Evolutionary conservation across 305 asterid genomes (phyloP).

Genomic region (Fraxinus dipetala): DNA sequence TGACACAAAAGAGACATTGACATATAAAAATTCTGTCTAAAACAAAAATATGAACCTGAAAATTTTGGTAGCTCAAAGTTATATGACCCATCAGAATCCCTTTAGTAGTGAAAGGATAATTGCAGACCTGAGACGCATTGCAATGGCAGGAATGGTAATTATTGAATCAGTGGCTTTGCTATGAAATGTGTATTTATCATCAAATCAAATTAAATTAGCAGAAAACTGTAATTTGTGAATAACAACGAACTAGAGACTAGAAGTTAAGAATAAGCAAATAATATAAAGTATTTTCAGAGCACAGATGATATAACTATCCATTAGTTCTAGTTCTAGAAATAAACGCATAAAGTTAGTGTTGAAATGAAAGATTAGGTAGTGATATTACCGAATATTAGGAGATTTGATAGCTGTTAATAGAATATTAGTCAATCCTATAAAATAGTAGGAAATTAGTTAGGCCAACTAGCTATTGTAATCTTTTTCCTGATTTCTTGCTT

Average conservation of each 20-base stretch:
- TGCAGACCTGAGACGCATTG: slow-evolving; percentile 61
- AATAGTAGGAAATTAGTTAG: no score
- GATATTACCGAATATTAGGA: no score
- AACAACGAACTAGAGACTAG: not conserved
- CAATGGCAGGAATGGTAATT: slow-evolving; percentile 17
- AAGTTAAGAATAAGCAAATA: slow-evolving; percentile 1
- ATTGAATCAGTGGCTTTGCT: not conserved
- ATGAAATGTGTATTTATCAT: not conserved
- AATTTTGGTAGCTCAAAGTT: slow-evolving; percentile 70
- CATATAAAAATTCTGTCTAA: slow-evolving; percentile 15
- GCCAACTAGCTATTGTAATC: no score
- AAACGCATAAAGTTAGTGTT: not conserved
- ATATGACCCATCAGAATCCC: slow-evolving; percentile 98
- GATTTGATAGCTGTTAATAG: no score
- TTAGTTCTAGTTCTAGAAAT: slow-evolving; percentile 6
- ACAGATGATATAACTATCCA: not conserved
- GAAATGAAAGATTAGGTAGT: no score
- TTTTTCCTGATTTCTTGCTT: no score
- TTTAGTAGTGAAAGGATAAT: slow-evolving; percentile 94
- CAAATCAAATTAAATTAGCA: slow-evolving; percentile 2
- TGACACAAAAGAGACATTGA: slow-evolving; percentile 5
- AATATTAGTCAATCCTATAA: no score
- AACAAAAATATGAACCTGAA: slow-evolving; percentile 56
- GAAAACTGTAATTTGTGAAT: slow-evolving; percentile 8
- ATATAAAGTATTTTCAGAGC: slow-evolving; percentile 9